These are phyloP conservation scores for Aspergillus sp. DNA, from an alignment of 2,329 filamentous ascomycete species.

Conservation along the genomic window DNA sequence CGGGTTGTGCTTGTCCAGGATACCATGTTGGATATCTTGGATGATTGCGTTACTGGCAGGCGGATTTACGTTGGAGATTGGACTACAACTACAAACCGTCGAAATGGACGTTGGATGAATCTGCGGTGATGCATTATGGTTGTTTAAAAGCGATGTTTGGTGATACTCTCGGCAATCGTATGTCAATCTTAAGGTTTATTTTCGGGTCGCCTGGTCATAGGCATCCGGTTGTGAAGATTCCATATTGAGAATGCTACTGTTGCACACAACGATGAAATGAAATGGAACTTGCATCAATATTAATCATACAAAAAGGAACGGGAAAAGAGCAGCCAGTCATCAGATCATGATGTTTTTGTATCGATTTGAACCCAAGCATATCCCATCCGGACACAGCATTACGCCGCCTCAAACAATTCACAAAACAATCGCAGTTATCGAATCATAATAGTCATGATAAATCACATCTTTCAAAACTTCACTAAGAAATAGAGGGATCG, in stretches of 20 bases:
- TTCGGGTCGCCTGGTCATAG: neutral
- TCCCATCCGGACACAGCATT: neutral
- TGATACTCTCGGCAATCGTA: neutral
- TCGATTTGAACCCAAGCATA: neutral
- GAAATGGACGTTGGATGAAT: neutral
- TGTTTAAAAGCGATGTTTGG: neutral
- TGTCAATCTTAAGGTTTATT: neutral
- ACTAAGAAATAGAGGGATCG: neutral
- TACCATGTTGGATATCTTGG: neutral
- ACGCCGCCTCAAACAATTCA: neutral
- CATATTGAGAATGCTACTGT: neutral
- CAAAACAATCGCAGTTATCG: neutral
- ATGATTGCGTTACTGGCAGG: too few relatives aligned
- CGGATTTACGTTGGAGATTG: neutral
- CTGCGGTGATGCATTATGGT: neutral
- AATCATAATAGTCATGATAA: neutral
- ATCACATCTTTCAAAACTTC: neutral
- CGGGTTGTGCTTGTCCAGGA: neutral
- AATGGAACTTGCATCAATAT: neutral
- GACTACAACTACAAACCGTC: neutral
- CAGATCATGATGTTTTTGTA: neutral
- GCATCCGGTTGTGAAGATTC: neutral
- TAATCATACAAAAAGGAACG: neutral
- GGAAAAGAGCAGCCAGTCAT: neutral
- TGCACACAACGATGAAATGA: neutral